Evolutionary conservation across 257 asterid genomes (phyloP).

Genomic region (Plectranthus barbatus): DNA sequence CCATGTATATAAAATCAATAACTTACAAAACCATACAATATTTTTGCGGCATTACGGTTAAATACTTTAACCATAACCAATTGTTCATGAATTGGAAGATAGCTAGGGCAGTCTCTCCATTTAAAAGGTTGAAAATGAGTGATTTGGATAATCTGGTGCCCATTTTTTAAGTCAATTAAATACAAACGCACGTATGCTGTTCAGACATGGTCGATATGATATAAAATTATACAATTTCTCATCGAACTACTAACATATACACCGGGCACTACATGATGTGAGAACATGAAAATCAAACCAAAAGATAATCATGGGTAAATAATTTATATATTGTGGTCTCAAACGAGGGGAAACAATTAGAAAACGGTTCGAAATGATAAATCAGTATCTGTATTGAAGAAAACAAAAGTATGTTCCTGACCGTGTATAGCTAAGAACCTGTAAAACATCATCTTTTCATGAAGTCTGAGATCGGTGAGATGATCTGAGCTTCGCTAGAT

Average conservation of each 20-base stretch:
- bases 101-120: too few species aligned
- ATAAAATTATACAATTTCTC: background rate
- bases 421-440: constrained; percentile 4
- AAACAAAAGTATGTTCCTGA: background rate
- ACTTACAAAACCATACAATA: too few species aligned
- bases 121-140: too few species aligned
- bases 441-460: constrained; percentile 20
- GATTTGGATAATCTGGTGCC: too few species aligned
- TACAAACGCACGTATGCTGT: too few species aligned
- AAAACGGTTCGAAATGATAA: background rate
- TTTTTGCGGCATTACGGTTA: too few species aligned
- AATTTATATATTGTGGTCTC: background rate
- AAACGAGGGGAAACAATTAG: background rate
- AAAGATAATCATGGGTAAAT: background rate
- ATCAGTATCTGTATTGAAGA: too few species aligned
- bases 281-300: background rate
- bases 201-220: too few species aligned
- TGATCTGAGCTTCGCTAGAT: constrained; percentile 48
- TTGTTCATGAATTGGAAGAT: too few species aligned
- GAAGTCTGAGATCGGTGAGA: constrained; percentile 24
- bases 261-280: background rate
- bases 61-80: too few species aligned
- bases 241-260: background rate
- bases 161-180: too few species aligned
- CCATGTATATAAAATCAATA: too few species aligned